Percentiles rank a stretch among this genome's conserved stretches.
These are phyloP conservation scores for Verticillium longisporum DNA, from an alignment of 2,329 filamentous ascomycete species.

Conservation along the genomic window DNA sequence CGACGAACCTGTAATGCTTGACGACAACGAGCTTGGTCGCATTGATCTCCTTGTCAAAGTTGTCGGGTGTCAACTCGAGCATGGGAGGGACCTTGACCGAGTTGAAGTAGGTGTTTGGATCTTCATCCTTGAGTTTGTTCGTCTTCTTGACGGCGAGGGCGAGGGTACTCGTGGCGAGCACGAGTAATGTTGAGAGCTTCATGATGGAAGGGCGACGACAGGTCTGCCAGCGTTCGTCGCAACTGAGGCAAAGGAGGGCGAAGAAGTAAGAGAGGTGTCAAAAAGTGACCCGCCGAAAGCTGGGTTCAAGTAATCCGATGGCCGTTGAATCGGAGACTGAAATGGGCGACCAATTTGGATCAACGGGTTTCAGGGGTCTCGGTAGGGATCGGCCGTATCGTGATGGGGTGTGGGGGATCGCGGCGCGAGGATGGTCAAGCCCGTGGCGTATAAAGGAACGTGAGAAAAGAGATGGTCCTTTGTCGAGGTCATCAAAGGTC, in stretches of 20 bases:
- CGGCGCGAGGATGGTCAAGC: not conserved
- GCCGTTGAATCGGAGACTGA: not conserved
- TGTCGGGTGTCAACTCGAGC: conserved; percentile 50
- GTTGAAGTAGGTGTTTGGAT: conserved; percentile 53
- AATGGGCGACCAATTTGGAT: not conserved
- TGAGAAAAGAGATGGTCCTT: not conserved
- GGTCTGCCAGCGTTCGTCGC: not conserved
- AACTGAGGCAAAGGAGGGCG: not conserved
- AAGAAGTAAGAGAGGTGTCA: not conserved
- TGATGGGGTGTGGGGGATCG: not conserved
- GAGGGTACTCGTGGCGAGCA: conserved; percentile 37
- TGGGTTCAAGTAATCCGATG: not conserved
- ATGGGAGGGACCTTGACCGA: conserved; percentile 59
- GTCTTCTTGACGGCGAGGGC: conserved; percentile 30
- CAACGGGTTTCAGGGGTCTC: not conserved
- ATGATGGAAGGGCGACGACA: conserved; percentile 21
- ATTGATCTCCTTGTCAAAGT: conserved; percentile 49
- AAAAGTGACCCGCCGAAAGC: not conserved
- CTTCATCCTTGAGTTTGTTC: conserved; percentile 26
- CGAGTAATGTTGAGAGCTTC: conserved; percentile 37
- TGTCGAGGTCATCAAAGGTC: not conserved
- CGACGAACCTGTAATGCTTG: conserved; percentile 60
- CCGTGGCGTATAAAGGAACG: not conserved
- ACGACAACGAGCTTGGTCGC: conserved; percentile 46
- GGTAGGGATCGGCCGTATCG: not conserved